phyloP scores from a whole-genome alignment of 352 stramenopile species.

The Phytophthora brassicae region DNA sequence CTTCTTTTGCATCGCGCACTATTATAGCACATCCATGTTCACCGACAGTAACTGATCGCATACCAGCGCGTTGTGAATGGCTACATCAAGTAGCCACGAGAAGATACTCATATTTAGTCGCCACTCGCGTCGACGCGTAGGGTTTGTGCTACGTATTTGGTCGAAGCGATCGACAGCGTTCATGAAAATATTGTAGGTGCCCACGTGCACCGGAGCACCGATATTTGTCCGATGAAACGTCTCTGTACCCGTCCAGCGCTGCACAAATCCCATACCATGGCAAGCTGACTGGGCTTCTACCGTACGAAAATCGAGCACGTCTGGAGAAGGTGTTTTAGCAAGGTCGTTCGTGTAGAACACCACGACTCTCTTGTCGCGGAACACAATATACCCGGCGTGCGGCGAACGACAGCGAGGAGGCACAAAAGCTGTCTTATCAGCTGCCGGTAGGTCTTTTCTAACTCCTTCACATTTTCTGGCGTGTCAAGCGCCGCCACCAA shows the following conservation, averaged over 20 bases:
- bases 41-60: too few relatives aligned
- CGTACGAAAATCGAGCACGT: not conserved
- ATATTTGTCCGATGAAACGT: too few relatives aligned
- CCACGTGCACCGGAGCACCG: too few relatives aligned
- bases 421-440: not conserved
- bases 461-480: not conserved
- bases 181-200: too few relatives aligned
- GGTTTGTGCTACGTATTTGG: too few relatives aligned
- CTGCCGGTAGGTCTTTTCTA: not conserved
- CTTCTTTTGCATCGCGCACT: too few relatives aligned
- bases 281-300: not conserved
- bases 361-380: not conserved
- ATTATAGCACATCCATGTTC: too few relatives aligned
- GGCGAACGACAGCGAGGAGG: not conserved
- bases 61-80: too few relatives aligned
- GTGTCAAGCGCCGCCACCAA: not conserved
- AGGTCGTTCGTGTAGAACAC: not conserved
- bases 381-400: not conserved
- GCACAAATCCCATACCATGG: not conserved
- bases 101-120: too few relatives aligned
- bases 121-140: too few relatives aligned
- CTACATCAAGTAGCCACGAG: too few relatives aligned
- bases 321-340: not conserved
- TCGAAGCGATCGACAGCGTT: too few relatives aligned
- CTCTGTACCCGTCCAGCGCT: not conserved